Conservation (phyloP, 2,329 filamentous ascomycete species). For the Colletotrichum nymphaeae region DNA sequence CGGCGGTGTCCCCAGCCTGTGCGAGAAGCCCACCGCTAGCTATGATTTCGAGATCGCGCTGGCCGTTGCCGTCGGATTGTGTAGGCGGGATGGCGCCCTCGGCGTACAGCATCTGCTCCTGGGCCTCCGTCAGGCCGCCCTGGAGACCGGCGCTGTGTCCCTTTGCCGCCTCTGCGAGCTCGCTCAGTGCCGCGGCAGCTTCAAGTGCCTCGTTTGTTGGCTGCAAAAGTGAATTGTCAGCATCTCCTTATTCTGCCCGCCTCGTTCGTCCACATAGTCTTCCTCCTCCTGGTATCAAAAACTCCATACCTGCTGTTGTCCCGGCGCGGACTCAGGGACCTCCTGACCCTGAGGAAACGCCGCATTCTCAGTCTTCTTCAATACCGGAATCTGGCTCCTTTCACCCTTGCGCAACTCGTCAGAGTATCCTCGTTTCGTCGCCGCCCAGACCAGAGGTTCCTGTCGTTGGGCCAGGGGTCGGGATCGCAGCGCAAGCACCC, state of each 20-base stretch:
- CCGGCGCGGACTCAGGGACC: background rate
- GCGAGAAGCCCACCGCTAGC: conserved; percentile 43
- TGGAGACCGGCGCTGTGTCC: conserved; percentile 34
- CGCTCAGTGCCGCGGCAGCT: conserved; percentile 25
- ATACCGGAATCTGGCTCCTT: background rate
- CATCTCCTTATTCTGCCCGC: background rate
- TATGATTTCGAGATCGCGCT: conserved; percentile 45
- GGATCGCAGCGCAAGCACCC: conserved; percentile 53
- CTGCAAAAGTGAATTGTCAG: conserved; percentile 12
- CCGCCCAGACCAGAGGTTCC: conserved; percentile 41
- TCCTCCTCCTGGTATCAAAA: too few relatives aligned
- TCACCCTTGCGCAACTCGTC: conserved; percentile 37
- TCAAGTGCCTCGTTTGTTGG: conserved; percentile 15
- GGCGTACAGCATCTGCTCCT: conserved; percentile 56
- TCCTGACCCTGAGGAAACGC: background rate
- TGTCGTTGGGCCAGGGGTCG: conserved; percentile 43
- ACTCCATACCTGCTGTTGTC: conserved; percentile 10
- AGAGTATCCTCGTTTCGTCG: conserved; percentile 41
- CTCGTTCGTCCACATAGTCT: background rate
- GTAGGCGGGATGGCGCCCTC: conserved; percentile 54
- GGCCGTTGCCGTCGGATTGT: conserved; percentile 29
- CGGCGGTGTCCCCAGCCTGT: conserved; percentile 43
- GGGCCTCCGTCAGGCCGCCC: conserved; percentile 53
- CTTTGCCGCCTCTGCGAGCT: conserved; percentile 19
- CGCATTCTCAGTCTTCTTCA: conserved; percentile 10